Evolutionary conservation across 2,329 filamentous ascomycete genomes (phyloP).

Genomic region (Phoma sp.): DNA sequence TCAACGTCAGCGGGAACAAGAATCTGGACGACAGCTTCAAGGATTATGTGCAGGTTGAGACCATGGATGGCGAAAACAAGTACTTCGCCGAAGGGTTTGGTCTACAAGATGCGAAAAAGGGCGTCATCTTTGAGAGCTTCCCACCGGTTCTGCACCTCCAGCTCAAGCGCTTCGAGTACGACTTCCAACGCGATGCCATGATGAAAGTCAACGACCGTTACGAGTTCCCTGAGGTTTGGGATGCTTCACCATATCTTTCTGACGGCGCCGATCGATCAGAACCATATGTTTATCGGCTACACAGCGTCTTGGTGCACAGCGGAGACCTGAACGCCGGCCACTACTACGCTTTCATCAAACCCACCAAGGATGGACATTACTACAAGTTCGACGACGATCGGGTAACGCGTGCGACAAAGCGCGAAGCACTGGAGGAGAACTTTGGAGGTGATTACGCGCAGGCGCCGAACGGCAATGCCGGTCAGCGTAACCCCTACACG

Average conservation of each 20-base stretch:
- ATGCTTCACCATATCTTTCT: conserved; percentile 86
- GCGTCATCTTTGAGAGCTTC: conserved; percentile 95
- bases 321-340: conserved; percentile 97
- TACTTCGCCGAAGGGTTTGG: conserved; percentile 93
- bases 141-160: conserved; percentile 94
- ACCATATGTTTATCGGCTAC: conserved; percentile 88
- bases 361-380: conserved; percentile 90
- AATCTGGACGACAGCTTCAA: conserved; percentile 92
- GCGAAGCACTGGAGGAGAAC: conserved; percentile 94
- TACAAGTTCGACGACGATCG: conserved; percentile 98
- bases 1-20: conserved; percentile 95
- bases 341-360: conserved; percentile 95
- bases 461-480: conserved; percentile 60
- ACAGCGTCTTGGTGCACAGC: conserved; percentile 94
- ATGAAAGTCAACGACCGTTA: conserved; percentile 98
- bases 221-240: conserved; percentile 84
- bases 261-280: conserved; percentile 87
- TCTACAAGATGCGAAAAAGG: conserved; percentile 95
- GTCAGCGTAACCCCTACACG: conserved; percentile 70
- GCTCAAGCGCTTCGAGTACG: conserved; percentile 97
- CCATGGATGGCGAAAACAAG: conserved; percentile 97
- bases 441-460: conserved; percentile 86
- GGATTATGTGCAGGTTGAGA: conserved; percentile 96
- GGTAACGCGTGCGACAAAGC: conserved; percentile 90
- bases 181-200: conserved; percentile 94